Base-by-base conservation (phyloP, 1,284 basidiomycete species). In the Mycena sp. region DNA sequence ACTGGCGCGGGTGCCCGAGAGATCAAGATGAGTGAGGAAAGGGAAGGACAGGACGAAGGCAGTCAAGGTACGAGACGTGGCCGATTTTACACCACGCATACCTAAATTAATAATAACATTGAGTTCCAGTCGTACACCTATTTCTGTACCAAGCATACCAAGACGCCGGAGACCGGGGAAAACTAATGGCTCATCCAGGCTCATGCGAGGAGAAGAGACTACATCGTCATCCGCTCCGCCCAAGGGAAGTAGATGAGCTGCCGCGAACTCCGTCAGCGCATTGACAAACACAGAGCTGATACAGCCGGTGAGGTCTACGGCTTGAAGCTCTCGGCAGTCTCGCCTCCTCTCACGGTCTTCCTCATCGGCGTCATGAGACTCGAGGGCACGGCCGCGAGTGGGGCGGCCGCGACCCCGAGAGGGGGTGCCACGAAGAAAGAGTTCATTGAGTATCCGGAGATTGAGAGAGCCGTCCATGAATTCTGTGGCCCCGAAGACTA, bases 381-480 rank as follows among this genome's bases (percentile, higher is more conserved):
- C 85, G 28, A 81, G 53, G 25, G 84, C 84, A 32, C 89, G 87
- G 2, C 87, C 87, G 60, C 91, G 86, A n/a, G 84, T 81, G n/a
- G 87, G 86, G 35, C 88, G 87, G 0, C 90, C 88, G 21, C 91
- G 83, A 1, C 86, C 88, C 43, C 87, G 85, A 30, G 89, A 88
- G 10, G 85, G 83, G 9, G 81, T 78, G 7, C 95, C 95, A 29
- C 95, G 89, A 67, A 97, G 86, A 71, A 98, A 89, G 9, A 98
- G 80, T 71, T 97, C 95, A 61, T 90, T 91, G 23, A 98, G 78
- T 3, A 98, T 94, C 0, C 88, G 81, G 25, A 92, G 80, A 9
- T 90, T 92, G 46, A 98, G 81, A 1, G 95, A 90, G 2, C 94
- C 93, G 70, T 98, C 95, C 92, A 98, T 97, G 74, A 96, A 98